A percentile compares a stretch with the other conserved stretches of the same genome.
Conservation (phyloP, 1,139 yeast genomes). For the Geotrichum candidum region DNA sequence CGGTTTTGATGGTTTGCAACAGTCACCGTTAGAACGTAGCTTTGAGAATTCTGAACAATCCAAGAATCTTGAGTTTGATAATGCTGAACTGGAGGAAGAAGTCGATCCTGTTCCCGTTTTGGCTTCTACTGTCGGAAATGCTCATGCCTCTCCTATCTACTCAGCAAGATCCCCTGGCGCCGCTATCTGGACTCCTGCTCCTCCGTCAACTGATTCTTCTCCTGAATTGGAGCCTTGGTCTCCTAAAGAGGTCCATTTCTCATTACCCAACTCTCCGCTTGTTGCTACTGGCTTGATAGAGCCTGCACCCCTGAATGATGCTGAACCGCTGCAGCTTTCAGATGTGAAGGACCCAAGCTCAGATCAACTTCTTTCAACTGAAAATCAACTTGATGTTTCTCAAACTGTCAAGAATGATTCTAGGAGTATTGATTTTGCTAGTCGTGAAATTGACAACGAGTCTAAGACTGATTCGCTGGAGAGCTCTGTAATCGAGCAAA, state of each 20-base stretch:
- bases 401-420: neutral
- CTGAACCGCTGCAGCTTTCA: neutral
- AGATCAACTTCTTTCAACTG: neutral
- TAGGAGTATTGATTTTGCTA: neutral
- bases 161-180: slow-evolving; percentile 3
- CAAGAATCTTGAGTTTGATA: neutral
- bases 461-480: neutral
- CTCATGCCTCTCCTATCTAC: neutral
- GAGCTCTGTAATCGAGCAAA: neutral
- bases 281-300: neutral
- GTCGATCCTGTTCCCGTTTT: neutral
- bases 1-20: no score
- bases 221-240: slow-evolving; percentile 9
- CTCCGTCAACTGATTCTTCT: slow-evolving; percentile 9
- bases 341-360: neutral
- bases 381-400: neutral
- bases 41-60: neutral
- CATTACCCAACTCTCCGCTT: neutral
- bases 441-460: neutral
- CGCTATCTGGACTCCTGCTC: slow-evolving; percentile 9
- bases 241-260: neutral
- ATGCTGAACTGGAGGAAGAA: neutral
- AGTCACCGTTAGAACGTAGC: neutral
- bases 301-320: neutral
- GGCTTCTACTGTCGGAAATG: neutral